Base-by-base conservation (phyloP, 164 flowering plant species). In the Kalanchoe fedtschenkoi region DNA sequence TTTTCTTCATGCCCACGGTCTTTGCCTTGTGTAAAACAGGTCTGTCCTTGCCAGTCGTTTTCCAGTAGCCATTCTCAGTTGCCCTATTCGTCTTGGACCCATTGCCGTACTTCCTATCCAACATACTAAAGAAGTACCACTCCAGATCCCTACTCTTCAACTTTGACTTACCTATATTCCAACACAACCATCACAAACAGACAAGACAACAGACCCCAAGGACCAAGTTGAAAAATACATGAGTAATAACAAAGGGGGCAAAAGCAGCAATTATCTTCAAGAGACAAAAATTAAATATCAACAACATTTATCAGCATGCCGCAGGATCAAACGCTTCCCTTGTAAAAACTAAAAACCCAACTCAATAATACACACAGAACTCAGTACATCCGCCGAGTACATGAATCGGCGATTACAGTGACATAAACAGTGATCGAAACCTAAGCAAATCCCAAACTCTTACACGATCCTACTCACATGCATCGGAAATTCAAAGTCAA, bases 121-220 rank as follows among this genome's bases (percentile, higher is more conserved):
- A 71, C 15, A 54, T 63, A 58, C 81, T 78, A 65, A 78, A 78
- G 57, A 75, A 78, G 63, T 78, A 78, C 81, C 81, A 78, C 66
- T 75, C 81, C 38, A 70, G 59, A 62, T 78, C 81, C 35, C 81
- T 70, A 38, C 56, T 78, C 69, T 78, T 72, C 62, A 75, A 68
- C 62, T 39, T 70, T 22, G 81, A 72, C 42, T 54, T 63, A 56
- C 63, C 80, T 76, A 60, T 19, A 66, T n/a, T n/a, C 53, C 44
- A 57, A 22, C 26, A 28, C 37, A n/a, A n/a, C n/a, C n/a, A 60
- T 4, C 9, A 61, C 16, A 38, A 51, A 32, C 10, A 16, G 32
- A 47, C 24, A 29, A 4, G 13, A 33, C 3, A 17, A 34, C 39
- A 29, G 2, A 29, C 15, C 1, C 22, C 3, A 17, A 53, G 15